Base-by-base conservation (phyloP, 2,329 filamentous ascomycete genomes). In the Magnaporthiopsis incrustans region DNA sequence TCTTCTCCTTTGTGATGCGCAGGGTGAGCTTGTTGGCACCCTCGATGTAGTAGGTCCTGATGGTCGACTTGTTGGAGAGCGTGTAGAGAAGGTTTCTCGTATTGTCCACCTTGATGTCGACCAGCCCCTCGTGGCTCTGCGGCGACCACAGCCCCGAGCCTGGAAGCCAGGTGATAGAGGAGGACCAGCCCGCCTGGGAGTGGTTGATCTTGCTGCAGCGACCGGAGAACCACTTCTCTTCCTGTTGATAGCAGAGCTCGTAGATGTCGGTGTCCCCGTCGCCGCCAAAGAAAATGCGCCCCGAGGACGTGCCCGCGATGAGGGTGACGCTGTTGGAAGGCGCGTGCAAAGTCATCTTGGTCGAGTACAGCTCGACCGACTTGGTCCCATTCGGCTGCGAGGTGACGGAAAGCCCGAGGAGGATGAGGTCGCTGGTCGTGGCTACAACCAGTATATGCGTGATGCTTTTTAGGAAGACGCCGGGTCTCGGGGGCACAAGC, bases 161-260 rank as follows among this genome's bases (percentile, higher is more conserved):
- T 1, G 72, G 77, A 0, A 85, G 68, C 0, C 76, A 79, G 0
- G 85, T 84, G 3, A 91, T 79, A 2, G 89, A 82, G 14, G 85
- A 88, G 64, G 83, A 82, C 80, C 90, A 88, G 44, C 89, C 88
- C 4, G 85, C 87, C 73, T 85, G 89, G 61, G 89, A 94, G 74
- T 97, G 95, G 73, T 96, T 96, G 67, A 94, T 87, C 77, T 93
- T 97, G 66, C 89, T 88, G 73, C 91, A 96, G 68, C 90, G 86
- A 75, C 88, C 92, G 63, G 90, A 89, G 73, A 99, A 99, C 95
- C 95, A 99, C 70, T 90, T 89, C 77, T 99, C 95, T 75, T 98
- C 92, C 72, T 97, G 92, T 76, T 98, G 94, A 74, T 99, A 99
- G 69, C 90, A 93, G 63, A 99, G 84, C 76, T 99, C 95, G 74